These are phyloP conservation scores for Medicago truncatula DNA, from an alignment of 306 rosid species.

Conservation along the genomic window MtrunA17r5.0-ANR NC_053043.1:35992501-35993000, in stretches of 20 bases:
- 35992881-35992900: slow-evolving; percentile 1
- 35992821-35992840: too few relatives aligned
- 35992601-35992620: slow-evolving; percentile 19
- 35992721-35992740: too few relatives aligned
- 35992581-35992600: slow-evolving; percentile 32
- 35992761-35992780: too few relatives aligned
- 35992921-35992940: neutral
- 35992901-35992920: too few relatives aligned
- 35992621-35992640: too few relatives aligned
- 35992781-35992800: too few relatives aligned
- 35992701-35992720: too few relatives aligned
- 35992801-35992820: too few relatives aligned
- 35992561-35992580: slow-evolving; percentile 27
- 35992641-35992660: too few relatives aligned
- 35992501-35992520: slow-evolving; percentile 41
- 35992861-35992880: slow-evolving; percentile 22
- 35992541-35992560: slow-evolving; percentile 29
- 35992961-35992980: neutral
- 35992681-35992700: too few relatives aligned
- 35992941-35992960: neutral
- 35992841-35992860: slow-evolving; percentile 28
- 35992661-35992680: too few relatives aligned
- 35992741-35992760: too few relatives aligned
- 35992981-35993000: neutral
- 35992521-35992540: slow-evolving; percentile 23